Percentiles rank a stretch among this genome's conserved stretches.
Conservation (phyloP, 768 basidiomycete genomes). For the Leucocoprinus sp. region DNA sequence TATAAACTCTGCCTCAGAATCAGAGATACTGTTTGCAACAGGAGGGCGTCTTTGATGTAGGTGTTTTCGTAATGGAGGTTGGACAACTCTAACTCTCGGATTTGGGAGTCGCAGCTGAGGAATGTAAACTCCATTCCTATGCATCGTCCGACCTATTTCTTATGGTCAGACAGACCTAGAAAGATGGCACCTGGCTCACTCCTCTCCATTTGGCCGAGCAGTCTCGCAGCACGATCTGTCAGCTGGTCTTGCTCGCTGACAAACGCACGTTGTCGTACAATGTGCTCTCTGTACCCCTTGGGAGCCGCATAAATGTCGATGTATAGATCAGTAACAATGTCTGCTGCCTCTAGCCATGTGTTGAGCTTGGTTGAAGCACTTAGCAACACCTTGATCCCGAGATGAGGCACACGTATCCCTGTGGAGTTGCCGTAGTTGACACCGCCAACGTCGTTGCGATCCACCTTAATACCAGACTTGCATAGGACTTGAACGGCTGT, state of each 20-base stretch:
- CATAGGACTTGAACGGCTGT: slow-evolving; percentile 49
- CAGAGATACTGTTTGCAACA: slow-evolving; percentile 32
- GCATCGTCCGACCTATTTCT: slow-evolving; percentile 18
- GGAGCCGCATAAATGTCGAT: slow-evolving; percentile 68
- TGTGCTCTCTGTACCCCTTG: slow-evolving; percentile 41
- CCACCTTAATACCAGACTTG: slow-evolving; percentile 52
- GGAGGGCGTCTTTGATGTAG: slow-evolving; percentile 15
- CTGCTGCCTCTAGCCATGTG: slow-evolving; percentile 63
- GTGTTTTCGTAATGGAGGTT: slow-evolving; percentile 28
- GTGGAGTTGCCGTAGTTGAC: slow-evolving; percentile 56
- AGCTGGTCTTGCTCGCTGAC: slow-evolving; percentile 59
- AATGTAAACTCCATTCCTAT: slow-evolving; percentile 45
- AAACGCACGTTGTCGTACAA: slow-evolving; percentile 53
- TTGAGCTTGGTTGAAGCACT: slow-evolving; percentile 28
- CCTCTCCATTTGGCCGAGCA: slow-evolving; percentile 34
- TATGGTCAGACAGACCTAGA: neutral
- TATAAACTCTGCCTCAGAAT: slow-evolving; percentile 58
- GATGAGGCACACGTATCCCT: slow-evolving; percentile 47
- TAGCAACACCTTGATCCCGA: slow-evolving; percentile 43
- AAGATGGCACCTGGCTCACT: neutral
- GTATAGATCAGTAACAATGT: slow-evolving; percentile 41
- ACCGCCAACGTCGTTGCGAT: slow-evolving; percentile 72
- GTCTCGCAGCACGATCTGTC: slow-evolving; percentile 52
- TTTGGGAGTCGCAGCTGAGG: slow-evolving; percentile 25
- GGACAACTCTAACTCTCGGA: slow-evolving; percentile 6